Percentiles rank a stretch among this genome's conserved stretches.
phyloP scores from a whole-genome alignment of 768 basidiomycete genomes.

The Mycena belliarum region DNA sequence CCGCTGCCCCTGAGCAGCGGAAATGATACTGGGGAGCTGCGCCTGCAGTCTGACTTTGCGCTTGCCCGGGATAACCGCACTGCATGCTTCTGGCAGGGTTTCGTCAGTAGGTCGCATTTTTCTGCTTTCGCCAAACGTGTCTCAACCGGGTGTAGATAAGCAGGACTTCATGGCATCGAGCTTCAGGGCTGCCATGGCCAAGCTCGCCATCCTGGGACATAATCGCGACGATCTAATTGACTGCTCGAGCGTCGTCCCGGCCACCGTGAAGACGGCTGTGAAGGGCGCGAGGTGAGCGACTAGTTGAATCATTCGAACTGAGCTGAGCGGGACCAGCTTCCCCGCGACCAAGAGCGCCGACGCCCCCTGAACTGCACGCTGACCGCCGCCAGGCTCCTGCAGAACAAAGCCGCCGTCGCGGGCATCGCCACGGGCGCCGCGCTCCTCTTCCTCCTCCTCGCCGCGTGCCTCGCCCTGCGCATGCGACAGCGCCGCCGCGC shows the following conservation, averaged over 20 bases:
- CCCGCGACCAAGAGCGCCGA: conserved; percentile 1
- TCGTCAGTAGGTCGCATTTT: background rate
- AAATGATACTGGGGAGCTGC: conserved; percentile 35
- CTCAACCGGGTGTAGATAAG: background rate
- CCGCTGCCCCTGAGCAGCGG: conserved; percentile 25
- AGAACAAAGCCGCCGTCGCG: conserved; percentile 71
- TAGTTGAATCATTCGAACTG: background rate
- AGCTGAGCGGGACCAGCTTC: background rate
- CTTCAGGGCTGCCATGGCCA: conserved; percentile 2
- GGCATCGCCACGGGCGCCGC: conserved; percentile 66
- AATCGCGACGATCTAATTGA: background rate
- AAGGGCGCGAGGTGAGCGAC: background rate
- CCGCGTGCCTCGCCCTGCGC: conserved; percentile 54
- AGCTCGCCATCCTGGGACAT: conserved; percentile 1
- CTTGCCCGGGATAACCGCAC: conserved; percentile 24
- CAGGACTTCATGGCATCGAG: background rate
- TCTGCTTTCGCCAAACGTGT: no score
- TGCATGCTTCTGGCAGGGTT: conserved; percentile 26
- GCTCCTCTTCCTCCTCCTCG: conserved; percentile 48
- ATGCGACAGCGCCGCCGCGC: conserved; percentile 70
- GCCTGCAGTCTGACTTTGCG: conserved; percentile 40
- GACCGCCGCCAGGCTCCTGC: conserved; percentile 54
- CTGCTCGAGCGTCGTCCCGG: conserved; percentile 2
- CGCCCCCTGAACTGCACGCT: background rate
- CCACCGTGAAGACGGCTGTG: background rate